Percentiles rank a stretch among this genome's conserved stretches.
Evolutionary conservation across 2,329 filamentous ascomycete species (phyloP).

Genomic region (Fusarium miscanthi): DNA sequence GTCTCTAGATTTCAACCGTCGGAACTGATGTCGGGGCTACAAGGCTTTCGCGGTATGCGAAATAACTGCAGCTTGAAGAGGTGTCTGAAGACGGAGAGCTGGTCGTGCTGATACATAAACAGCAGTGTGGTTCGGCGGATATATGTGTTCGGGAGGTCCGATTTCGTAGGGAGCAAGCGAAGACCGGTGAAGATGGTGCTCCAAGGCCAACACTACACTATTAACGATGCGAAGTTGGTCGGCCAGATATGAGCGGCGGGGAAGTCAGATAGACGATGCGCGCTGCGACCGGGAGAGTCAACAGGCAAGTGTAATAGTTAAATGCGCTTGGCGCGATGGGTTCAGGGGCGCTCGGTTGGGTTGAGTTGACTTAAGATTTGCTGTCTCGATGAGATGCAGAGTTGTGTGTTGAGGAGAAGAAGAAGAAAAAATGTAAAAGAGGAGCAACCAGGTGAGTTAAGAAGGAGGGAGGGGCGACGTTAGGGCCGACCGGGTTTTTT

Average conservation of each 20-base stretch:
- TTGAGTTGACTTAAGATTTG: conserved; percentile 1
- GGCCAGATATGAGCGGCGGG: conserved; percentile 15
- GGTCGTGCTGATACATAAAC: conserved; percentile 99
- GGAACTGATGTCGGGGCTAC: conserved; percentile 87
- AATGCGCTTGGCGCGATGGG: conserved; percentile 39
- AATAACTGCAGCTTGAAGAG: conserved; percentile 96
- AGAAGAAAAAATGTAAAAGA: conserved; percentile 29
- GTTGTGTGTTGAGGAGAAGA: conserved; percentile 35
- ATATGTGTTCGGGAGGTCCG: conserved; percentile 47
- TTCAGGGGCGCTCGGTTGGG: conserved; percentile 22
- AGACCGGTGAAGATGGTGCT: conserved; percentile 25
- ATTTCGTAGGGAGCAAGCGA: conserved; percentile 31
- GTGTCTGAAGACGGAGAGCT: conserved; percentile 91
- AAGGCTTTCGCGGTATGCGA: conserved; percentile 94
- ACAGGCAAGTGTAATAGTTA: conserved; percentile 36
- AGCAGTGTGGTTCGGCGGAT: conserved; percentile 55
- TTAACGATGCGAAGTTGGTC: conserved; percentile 19
- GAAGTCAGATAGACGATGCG: conserved; percentile 26
- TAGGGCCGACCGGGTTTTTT: conserved; percentile 44
- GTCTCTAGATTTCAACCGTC: conserved; percentile 80
- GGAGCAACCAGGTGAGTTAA: conserved; percentile 39
- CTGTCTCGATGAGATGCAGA: conserved; percentile 45
- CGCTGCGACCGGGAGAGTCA: conserved; percentile 46
- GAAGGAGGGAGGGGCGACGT: conserved; percentile 41
- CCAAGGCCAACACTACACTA: conserved; percentile 30